phyloP scores from a whole-genome alignment of 148 eudicot genomes.

The Vaccinium macrocarpon region DNA sequence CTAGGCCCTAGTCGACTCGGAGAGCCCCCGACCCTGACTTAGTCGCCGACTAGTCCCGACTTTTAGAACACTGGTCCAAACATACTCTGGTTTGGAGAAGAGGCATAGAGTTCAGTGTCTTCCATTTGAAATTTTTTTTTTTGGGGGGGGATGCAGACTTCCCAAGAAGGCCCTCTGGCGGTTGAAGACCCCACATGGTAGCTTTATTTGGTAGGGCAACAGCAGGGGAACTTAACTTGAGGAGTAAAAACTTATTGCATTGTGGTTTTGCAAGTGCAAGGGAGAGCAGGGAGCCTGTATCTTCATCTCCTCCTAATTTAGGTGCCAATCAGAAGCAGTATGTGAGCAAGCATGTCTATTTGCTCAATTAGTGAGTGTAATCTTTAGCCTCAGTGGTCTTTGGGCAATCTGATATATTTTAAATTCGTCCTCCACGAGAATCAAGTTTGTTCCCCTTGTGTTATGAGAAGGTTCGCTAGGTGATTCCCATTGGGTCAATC shows the following conservation, averaged over 20 bases:
- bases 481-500: not conserved
- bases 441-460: not conserved
- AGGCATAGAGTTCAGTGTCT: not conserved
- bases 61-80: too few species aligned
- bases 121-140: not conserved
- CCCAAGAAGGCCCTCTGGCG: not conserved
- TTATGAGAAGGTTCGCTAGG: not conserved
- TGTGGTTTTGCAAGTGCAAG: not conserved
- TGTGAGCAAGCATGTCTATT: not conserved
- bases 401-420: not conserved
- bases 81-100: not conserved
- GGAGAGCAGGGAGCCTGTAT: not conserved
- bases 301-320: not conserved
- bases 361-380: not conserved
- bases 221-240: not conserved
- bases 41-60: too few species aligned
- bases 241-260: not conserved
- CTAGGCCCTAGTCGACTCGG: too few species aligned
- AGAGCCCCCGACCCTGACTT: too few species aligned
- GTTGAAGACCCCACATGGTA: not conserved
- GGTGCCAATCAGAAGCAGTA: not conserved
- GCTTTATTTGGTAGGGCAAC: not conserved
- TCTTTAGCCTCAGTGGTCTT: not conserved
- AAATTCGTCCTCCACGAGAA: not conserved
- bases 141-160: too few species aligned